Evolutionary conservation across 495 filamentous ascomycete species (phyloP).

Genomic region (Aspergillus saccharolyticus): DNA sequence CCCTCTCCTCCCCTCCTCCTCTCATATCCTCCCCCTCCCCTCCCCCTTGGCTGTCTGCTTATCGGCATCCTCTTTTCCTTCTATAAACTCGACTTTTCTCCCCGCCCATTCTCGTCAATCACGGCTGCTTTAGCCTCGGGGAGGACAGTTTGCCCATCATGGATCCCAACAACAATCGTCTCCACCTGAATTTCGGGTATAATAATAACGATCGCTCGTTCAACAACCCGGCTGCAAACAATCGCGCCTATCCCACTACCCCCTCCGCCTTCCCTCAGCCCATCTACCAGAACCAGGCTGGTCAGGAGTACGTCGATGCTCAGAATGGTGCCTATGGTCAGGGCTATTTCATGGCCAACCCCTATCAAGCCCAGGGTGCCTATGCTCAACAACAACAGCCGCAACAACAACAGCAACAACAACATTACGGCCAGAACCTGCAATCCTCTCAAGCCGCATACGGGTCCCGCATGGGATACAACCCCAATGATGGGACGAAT

Average conservation of each 20-base stretch:
- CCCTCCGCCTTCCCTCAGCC: constrained; percentile 95
- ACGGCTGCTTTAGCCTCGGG: constrained; percentile 10
- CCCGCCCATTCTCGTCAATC: constrained; percentile 4
- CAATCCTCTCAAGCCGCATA: constrained; percentile 49
- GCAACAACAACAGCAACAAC: constrained; percentile 22
- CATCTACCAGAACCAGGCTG: constrained; percentile 62
- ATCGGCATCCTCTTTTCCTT: constrained; percentile 13
- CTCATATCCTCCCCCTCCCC: constrained; percentile 7
- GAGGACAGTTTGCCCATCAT: constrained; percentile 29
- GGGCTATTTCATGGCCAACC: constrained; percentile 62
- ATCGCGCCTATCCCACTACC: constrained; percentile 90
- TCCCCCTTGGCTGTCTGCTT: constrained; percentile 16
- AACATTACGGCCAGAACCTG: constrained; percentile 62
- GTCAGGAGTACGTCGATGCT: constrained; percentile 49
- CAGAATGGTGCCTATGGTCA: constrained; percentile 47
- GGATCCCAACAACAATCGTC: constrained; percentile 54
- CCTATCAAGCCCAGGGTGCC: constrained; percentile 54
- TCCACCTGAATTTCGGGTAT: constrained; percentile 66
- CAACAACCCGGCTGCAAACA: constrained; percentile 51
- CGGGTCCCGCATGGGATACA: constrained; percentile 44
- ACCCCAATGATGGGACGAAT: constrained; percentile 58
- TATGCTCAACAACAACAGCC: constrained; percentile 37
- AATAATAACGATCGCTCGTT: constrained; percentile 60
- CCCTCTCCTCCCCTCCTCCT: constrained; percentile 22
- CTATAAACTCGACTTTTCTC: constrained; percentile 11